A percentile compares a stretch with the other conserved stretches of the same genome.
phyloP scores from a whole-genome alignment of 345 rosid genomes.

The Rhodomyrtus tomentosa region DNA sequence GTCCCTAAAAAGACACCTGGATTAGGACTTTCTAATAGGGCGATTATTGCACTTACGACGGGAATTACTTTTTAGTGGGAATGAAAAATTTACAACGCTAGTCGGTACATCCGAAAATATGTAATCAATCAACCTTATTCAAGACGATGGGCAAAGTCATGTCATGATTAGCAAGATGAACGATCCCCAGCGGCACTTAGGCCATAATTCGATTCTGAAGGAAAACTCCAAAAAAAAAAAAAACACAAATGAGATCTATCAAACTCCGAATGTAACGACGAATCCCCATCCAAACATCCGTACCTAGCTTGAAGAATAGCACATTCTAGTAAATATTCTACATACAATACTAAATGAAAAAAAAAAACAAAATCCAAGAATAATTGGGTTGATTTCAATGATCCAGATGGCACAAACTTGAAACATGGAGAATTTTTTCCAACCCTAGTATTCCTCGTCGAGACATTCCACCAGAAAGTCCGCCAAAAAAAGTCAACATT shows the following conservation, averaged over 20 bases:
- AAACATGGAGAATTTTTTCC: not conserved
- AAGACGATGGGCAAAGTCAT: not conserved
- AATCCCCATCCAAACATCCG: not conserved
- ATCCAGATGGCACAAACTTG: not conserved
- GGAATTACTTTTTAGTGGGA: accelerated
- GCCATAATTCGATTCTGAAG: not conserved
- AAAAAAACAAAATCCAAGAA: not conserved
- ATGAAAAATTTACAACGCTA: no score
- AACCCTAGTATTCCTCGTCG: not conserved
- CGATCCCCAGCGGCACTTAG: not conserved
- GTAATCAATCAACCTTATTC: not conserved
- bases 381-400: not conserved
- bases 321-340: not conserved
- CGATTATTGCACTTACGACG: not conserved
- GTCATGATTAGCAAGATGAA: not conserved
- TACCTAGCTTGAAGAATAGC: not conserved
- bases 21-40: accelerated
- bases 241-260: not conserved
- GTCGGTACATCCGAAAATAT: not conserved
- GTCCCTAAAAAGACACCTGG: accelerated
- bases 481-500: not conserved
- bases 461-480: not conserved
- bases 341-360: not conserved
- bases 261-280: not conserved
- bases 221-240: not conserved